phyloP scores from a whole-genome alignment of 73 alveolate genomes.

The Paramecium sexaurelia region DNA sequence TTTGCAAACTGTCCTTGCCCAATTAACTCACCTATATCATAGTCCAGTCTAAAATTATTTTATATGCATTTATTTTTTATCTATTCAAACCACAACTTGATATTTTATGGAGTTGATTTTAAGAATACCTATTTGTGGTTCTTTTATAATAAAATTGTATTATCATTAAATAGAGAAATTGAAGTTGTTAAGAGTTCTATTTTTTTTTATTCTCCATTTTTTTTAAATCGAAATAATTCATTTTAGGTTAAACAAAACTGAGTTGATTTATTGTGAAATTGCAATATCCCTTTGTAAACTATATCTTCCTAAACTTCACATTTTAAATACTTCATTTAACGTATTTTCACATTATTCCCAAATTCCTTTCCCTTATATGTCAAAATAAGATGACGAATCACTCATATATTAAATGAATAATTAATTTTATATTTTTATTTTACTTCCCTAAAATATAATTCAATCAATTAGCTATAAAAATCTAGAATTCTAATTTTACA shows the following conservation, averaged over 20 bases:
- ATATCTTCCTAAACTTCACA: slow-evolving; percentile 32
- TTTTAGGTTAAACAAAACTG: not conserved
- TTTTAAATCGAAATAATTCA: not conserved
- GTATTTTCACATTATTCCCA: not conserved
- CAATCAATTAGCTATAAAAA: slow-evolving; percentile 38
- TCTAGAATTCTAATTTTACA: slow-evolving; percentile 68
- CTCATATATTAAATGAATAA: not conserved
- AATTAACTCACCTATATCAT: slow-evolving; percentile 34
- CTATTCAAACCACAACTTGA: not conserved
- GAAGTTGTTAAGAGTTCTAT: slow-evolving; percentile 32
- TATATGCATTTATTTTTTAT: not conserved
- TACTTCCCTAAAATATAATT: not conserved
- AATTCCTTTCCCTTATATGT: not conserved
- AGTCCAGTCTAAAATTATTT: not conserved
- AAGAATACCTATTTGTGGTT: not conserved
- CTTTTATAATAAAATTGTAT: not conserved
- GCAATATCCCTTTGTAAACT: not conserved
- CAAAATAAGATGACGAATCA: slow-evolving; percentile 39
- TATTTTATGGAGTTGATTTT: slow-evolving; percentile 9
- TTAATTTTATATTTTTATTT: not conserved
- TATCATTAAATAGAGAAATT: not conserved
- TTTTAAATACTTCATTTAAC: not conserved
- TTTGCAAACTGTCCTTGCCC: slow-evolving; percentile 53
- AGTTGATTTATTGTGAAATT: slow-evolving; percentile 12
- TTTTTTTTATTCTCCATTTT: not conserved